Base-by-base conservation (phyloP, 208 protist species). In the Crithidia bombi region DNA sequence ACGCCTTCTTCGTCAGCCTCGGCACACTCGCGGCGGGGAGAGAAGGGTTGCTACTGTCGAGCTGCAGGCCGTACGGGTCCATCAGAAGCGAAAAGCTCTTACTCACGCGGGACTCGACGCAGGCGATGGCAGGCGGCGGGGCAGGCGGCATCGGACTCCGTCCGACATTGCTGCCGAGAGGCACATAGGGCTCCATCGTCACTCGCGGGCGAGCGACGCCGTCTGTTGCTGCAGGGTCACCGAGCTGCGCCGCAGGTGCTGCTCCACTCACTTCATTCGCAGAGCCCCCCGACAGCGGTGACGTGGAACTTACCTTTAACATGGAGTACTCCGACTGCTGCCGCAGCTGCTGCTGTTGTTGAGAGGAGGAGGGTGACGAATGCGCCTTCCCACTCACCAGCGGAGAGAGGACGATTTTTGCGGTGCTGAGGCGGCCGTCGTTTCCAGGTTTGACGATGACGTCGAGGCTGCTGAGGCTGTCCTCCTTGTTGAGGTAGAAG, bases 401-500 rank as follows among this genome's bases (percentile, higher is more conserved):
- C 17, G 26, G 57, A 9, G 26, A 21, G 44, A 38, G 2, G n/a
- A 58, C 7, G 3, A 58, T 33, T 33, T 19, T 58, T 15, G 52
- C 52, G 5, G 14, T 25, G 52, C 52, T 21, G n/a, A 21, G 17
- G 67, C 46, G 7, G 46, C 39, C 47, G 7, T 36, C 57, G 14
- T 7, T 33, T 3, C 39, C n/a, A 9, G 25, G 43, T 35, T 36
- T 73, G 32, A 74, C 61, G 33, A 74, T 47, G 21, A 73, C 25
- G 61, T 79, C 73, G 19, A 56, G 15, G 66, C 66, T 74, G 65
- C 61, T 74, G 30, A 79, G 49, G 32, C 73, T 79, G 46, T 89
- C 79, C 15, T 76, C 65, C 15, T 67, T 59, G 30, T 66, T 57
- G 26, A 86, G 54, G 55, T 78, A 78, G 61, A 89, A 79, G 41